Evolutionary conservation across 192 early-diverging fungal genomes (phyloP).

Genomic region (Bifiguratus adelaidae): DNA sequence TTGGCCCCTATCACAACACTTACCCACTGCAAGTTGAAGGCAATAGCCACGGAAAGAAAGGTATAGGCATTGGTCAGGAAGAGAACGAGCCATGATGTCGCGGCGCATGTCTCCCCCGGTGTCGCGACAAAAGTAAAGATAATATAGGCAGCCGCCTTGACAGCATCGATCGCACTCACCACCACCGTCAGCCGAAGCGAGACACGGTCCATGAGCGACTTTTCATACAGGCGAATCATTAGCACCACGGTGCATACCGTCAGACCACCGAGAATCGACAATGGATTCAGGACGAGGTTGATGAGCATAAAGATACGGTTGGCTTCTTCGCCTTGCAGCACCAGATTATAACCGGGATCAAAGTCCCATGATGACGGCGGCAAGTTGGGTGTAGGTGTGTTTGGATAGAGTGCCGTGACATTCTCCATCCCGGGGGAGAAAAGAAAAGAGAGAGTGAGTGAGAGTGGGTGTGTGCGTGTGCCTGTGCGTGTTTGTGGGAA

Average conservation of each 20-base stretch:
- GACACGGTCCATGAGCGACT: conserved; percentile 1
- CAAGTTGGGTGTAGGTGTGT: conserved; percentile 5
- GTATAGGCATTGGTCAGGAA: conserved; percentile 7
- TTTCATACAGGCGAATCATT: not conserved
- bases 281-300: not conserved
- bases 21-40: conserved; percentile 9
- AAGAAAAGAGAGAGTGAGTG: not conserved
- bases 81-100: conserved; percentile 5
- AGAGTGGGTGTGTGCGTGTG: too few relatives aligned
- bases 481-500: too few relatives aligned
- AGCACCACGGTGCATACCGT: not conserved
- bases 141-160: conserved; percentile 5
- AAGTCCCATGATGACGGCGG: conserved; percentile 3
- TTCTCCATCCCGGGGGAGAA: not conserved
- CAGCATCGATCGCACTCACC: conserved; percentile 1
- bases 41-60: conserved; percentile 6
- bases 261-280: not conserved
- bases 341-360: conserved; percentile 5
- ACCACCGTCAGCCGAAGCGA: conserved; percentile 3
- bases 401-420: conserved; percentile 6
- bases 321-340: not conserved
- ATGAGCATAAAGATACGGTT: conserved; percentile 2
- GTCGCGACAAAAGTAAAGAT: conserved; percentile 7
- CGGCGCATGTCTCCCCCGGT: conserved; percentile 1
- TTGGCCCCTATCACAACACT: too few relatives aligned